These are phyloP conservation scores for Grigorovia transvaalensis DNA, from an alignment of 805 yeast genomes.

Conservation along the genomic window DNA sequence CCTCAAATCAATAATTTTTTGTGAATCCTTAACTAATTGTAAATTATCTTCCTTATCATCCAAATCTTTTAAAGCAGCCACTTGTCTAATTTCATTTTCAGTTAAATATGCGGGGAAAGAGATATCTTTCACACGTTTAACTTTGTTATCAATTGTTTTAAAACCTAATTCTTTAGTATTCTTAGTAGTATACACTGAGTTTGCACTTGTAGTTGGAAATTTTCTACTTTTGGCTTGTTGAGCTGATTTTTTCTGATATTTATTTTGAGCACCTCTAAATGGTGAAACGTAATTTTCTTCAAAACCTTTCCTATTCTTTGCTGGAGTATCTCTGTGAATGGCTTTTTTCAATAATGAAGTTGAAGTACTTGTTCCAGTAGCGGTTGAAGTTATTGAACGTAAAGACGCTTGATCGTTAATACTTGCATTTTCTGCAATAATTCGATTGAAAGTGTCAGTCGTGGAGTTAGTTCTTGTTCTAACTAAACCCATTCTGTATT, in stretches of 20 bases:
- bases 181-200: slow-evolving; percentile 12
- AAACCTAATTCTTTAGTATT: slow-evolving; percentile 21
- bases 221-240: slow-evolving; percentile 6
- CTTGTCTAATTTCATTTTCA: slow-evolving; percentile 22
- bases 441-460: slow-evolving; percentile 1
- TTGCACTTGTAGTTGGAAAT: slow-evolving; percentile 25
- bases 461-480: background rate
- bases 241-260: slow-evolving; percentile 1
- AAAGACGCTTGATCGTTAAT: background rate
- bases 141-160: slow-evolving; percentile 10
- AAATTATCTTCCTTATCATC: slow-evolving; percentile 18
- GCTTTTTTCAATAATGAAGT: background rate
- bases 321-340: background rate
- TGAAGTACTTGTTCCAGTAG: background rate
- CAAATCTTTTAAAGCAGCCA: slow-evolving; percentile 13
- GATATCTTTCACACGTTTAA: slow-evolving; percentile 24
- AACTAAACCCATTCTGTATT: background rate
- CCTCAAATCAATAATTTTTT: slow-evolving; percentile 6
- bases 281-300: slow-evolving; percentile 7
- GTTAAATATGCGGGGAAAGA: slow-evolving; percentile 20
- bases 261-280: slow-evolving; percentile 3
- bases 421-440: background rate
- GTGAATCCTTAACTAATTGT: slow-evolving; percentile 17
- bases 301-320: background rate
- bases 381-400: background rate